phyloP scores from a whole-genome alignment of 2,329 filamentous ascomycete genomes.

The Capronia epimyces region DNA sequence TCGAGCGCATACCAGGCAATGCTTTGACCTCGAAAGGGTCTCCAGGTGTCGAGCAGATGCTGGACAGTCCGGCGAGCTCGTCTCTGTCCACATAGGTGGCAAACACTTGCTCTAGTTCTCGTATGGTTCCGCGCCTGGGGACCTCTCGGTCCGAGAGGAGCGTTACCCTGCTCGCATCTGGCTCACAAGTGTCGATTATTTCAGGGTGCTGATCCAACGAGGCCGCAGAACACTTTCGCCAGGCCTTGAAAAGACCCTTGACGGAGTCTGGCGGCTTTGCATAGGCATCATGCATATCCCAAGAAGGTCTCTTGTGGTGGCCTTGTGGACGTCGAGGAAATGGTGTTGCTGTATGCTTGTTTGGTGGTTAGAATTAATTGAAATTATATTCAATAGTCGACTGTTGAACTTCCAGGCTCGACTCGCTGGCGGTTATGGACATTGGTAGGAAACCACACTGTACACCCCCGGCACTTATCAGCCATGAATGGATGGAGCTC shows the following conservation, averaged over 20 bases:
- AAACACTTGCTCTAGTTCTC: background rate
- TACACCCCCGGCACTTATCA: too few species aligned
- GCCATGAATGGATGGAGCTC: too few species aligned
- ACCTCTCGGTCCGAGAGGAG: background rate
- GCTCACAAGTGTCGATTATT: slow-evolving; percentile 51
- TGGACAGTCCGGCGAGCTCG: slow-evolving; percentile 41
- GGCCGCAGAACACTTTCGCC: slow-evolving; percentile 48
- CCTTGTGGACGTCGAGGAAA: background rate
- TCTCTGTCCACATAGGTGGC: background rate
- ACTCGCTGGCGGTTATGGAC: too few species aligned
- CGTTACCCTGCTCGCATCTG: slow-evolving; percentile 30
- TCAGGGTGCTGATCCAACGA: slow-evolving; percentile 41
- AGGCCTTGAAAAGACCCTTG: slow-evolving; percentile 68
- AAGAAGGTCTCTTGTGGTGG: background rate
- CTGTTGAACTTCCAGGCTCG: too few species aligned
- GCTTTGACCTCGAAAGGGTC: slow-evolving; percentile 60
- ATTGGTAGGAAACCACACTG: too few species aligned
- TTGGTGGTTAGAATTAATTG: too few species aligned
- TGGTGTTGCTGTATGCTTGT: background rate
- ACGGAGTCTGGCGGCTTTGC: slow-evolving; percentile 68
- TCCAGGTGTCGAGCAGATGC: slow-evolving; percentile 35
- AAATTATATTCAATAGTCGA: too few species aligned
- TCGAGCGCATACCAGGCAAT: slow-evolving; percentile 58
- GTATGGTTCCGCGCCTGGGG: background rate
- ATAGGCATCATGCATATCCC: slow-evolving; percentile 58